These are phyloP conservation scores for Microcyclosporella mali DNA, from an alignment of 2,329 filamentous ascomycete genomes.

Conservation along the genomic window DNA sequence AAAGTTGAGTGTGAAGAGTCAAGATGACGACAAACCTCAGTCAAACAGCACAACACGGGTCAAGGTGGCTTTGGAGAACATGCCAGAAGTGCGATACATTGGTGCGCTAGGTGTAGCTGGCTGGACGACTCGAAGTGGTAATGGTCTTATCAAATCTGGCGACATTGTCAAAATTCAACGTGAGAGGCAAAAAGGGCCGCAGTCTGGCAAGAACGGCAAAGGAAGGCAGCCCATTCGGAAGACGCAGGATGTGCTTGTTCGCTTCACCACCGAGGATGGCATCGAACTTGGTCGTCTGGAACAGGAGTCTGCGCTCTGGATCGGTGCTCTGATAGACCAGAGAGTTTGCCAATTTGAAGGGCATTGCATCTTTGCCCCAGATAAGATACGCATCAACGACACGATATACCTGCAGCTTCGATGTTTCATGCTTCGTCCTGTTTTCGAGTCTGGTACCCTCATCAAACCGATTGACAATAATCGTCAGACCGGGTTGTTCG, in stretches of 20 bases:
- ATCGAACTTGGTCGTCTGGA: slow-evolving; percentile 81
- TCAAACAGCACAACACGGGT: slow-evolving; percentile 10
- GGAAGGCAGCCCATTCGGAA: slow-evolving; percentile 51
- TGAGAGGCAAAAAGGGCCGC: slow-evolving; percentile 61
- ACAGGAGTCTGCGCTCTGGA: slow-evolving; percentile 83
- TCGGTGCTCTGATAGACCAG: slow-evolving; percentile 86
- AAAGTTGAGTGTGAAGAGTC: slow-evolving; percentile 7
- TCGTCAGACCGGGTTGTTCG: slow-evolving; percentile 66
- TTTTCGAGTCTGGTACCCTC: slow-evolving; percentile 63
- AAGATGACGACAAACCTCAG: slow-evolving; percentile 4
- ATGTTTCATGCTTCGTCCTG: slow-evolving; percentile 66
- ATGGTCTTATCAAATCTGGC: slow-evolving; percentile 67
- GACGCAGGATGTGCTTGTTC: slow-evolving; percentile 78
- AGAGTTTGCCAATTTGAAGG: slow-evolving; percentile 82
- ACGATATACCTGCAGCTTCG: slow-evolving; percentile 86
- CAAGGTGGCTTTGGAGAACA: slow-evolving; percentile 28
- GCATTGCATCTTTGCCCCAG: slow-evolving; percentile 81
- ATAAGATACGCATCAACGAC: slow-evolving; percentile 79
- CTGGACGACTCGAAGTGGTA: slow-evolving; percentile 84
- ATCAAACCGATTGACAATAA: slow-evolving; percentile 61
- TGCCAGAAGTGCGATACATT: slow-evolving; percentile 65
- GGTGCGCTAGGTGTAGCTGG: slow-evolving; percentile 87
- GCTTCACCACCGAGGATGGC: slow-evolving; percentile 74
- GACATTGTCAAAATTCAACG: slow-evolving; percentile 83
- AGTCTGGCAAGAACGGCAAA: slow-evolving; percentile 36